phyloP scores from a whole-genome alignment of 768 basidiomycete species.

The Tulasnella sp. region DNA sequence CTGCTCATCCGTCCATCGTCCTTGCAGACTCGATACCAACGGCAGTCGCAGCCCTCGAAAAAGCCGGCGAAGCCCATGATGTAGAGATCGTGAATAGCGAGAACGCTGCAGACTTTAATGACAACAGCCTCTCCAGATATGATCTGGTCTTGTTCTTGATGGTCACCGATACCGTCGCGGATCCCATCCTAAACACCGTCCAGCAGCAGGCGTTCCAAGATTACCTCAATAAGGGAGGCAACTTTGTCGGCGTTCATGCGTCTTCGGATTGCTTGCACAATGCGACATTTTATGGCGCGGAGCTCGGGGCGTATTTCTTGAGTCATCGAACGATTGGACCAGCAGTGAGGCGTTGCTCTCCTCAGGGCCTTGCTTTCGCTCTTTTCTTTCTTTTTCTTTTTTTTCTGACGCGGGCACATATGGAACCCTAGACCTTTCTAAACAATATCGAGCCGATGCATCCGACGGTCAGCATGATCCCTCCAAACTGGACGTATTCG shows the following conservation, averaged over 20 bases:
- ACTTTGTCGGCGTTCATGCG: slow-evolving; percentile 58
- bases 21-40: slow-evolving; percentile 49
- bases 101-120: slow-evolving; percentile 44
- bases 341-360: slow-evolving; percentile 36
- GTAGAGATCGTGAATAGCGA: slow-evolving; percentile 55
- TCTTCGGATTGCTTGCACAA: slow-evolving; percentile 50
- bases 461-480: slow-evolving; percentile 27
- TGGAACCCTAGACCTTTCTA: not conserved
- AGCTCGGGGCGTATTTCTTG: slow-evolving; percentile 58
- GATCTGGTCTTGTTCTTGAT: slow-evolving; percentile 60
- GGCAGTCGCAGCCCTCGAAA: slow-evolving; percentile 46
- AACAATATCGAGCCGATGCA: slow-evolving; percentile 21
- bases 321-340: slow-evolving; percentile 56
- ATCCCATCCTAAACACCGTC: slow-evolving; percentile 44
- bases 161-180: slow-evolving; percentile 34
- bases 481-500: slow-evolving; percentile 28
- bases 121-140: slow-evolving; percentile 41
- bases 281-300: slow-evolving; percentile 43
- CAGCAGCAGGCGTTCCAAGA: slow-evolving; percentile 52
- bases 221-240: slow-evolving; percentile 58
- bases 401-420: not conserved
- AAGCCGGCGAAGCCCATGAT: slow-evolving; percentile 31
- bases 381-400: no score
- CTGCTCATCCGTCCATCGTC: not conserved
- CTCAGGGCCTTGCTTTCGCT: no score